Conservation (phyloP, 805 yeast species). For the Kodamaea restingae region DNA sequence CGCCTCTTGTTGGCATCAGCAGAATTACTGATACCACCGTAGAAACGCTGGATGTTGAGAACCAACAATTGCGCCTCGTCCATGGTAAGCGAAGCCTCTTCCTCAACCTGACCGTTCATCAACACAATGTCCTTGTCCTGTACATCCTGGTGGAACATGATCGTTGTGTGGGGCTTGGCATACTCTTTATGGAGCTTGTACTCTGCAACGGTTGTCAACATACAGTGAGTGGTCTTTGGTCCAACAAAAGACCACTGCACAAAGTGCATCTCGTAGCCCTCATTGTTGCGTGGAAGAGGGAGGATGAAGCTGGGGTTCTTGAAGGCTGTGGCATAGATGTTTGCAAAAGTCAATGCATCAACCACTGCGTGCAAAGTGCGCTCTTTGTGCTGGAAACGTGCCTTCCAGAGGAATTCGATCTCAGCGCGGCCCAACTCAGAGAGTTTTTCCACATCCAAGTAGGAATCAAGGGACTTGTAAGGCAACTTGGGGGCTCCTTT, state of each 20-base stretch:
- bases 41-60: slow-evolving; percentile 75
- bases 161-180: slow-evolving; percentile 92
- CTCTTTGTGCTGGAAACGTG: slow-evolving; percentile 65
- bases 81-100: slow-evolving; percentile 59
- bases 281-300: slow-evolving; percentile 69
- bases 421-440: slow-evolving; percentile 53
- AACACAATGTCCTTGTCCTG: slow-evolving; percentile 60
- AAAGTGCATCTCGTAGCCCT: slow-evolving; percentile 77
- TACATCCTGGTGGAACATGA: slow-evolving; percentile 82
- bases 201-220: slow-evolving; percentile 88
- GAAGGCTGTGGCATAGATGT: slow-evolving; percentile 61
- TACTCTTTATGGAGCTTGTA: slow-evolving; percentile 85
- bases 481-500: slow-evolving; percentile 42
- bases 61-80: slow-evolving; percentile 77
- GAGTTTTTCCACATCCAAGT: slow-evolving; percentile 65
- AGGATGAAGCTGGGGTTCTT: slow-evolving; percentile 80
- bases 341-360: slow-evolving; percentile 54
- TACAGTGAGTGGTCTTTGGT: slow-evolving; percentile 76
- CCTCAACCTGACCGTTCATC: slow-evolving; percentile 83
- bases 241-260: slow-evolving; percentile 93
- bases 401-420: slow-evolving; percentile 82
- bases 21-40: slow-evolving; percentile 57
- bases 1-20: slow-evolving; percentile 37
- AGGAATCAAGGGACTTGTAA: slow-evolving; percentile 69
- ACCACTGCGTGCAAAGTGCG: slow-evolving; percentile 63